phyloP scores from a whole-genome alignment of 1,284 basidiomycete genomes.

The Amylostereum areolatum region DNA sequence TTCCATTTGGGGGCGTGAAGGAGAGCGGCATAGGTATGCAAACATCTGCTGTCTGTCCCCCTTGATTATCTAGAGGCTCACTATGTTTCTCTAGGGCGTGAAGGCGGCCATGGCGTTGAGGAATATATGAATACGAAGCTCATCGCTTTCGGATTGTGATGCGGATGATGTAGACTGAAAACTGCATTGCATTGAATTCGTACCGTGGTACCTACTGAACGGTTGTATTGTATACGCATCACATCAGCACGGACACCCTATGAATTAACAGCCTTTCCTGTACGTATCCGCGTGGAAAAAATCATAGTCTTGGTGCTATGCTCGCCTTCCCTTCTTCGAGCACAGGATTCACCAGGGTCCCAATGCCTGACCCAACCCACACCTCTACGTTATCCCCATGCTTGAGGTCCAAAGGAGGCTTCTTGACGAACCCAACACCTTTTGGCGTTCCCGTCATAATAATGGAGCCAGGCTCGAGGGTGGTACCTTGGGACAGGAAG shows the following conservation, averaged over 20 bases:
- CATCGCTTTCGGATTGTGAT: constrained; percentile 62
- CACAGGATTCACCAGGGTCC: constrained; percentile 70
- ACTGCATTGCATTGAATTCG: too few relatives aligned
- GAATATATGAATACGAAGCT: constrained; percentile 82
- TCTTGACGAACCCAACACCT: constrained; percentile 73
- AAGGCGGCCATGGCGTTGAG: constrained; percentile 77
- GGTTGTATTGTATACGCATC: too few relatives aligned
- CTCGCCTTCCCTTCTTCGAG: constrained; percentile 47
- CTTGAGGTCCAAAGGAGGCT: constrained; percentile 66
- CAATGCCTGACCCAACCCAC: constrained; percentile 61
- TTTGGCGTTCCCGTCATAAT: constrained; percentile 78
- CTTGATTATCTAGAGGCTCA: neutral
- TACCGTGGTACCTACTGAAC: too few relatives aligned
- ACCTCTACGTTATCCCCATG: constrained; percentile 71
- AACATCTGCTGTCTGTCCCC: constrained; percentile 4
- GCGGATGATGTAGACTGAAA: too few relatives aligned
- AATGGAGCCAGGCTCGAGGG: constrained; percentile 75
- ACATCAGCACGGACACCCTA: too few relatives aligned
- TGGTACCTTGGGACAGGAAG: constrained; percentile 82
- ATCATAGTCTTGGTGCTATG: too few relatives aligned
- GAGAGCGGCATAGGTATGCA: constrained; percentile 70
- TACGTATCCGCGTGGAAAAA: too few relatives aligned
- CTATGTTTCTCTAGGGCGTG: constrained; percentile 43
- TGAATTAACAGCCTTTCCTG: too few relatives aligned
- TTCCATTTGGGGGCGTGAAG: constrained; percentile 94